Evolutionary conservation across 495 filamentous ascomycete genomes (phyloP).

Genomic region (Hyphodiscus hymeniophilus): DNA sequence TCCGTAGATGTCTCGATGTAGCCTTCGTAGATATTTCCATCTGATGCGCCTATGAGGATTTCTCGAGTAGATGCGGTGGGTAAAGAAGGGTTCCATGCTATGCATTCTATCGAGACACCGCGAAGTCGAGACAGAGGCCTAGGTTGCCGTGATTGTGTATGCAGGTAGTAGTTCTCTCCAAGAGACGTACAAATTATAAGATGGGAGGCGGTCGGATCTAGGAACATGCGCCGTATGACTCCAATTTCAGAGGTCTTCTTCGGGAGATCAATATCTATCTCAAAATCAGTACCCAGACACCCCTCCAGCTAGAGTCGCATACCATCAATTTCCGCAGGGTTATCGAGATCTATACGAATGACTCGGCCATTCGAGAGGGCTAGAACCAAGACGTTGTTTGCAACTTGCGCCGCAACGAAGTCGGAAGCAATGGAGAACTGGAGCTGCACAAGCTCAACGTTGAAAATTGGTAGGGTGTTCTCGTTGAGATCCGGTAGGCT

Average conservation of each 20-base stretch:
- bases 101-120: slow-evolving; percentile 75
- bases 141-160: slow-evolving; percentile 84
- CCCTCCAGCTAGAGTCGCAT: neutral
- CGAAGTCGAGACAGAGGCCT: slow-evolving; percentile 75
- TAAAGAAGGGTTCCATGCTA: slow-evolving; percentile 96
- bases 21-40: slow-evolving; percentile 93
- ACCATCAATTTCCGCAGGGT: slow-evolving; percentile 94
- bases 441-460: slow-evolving; percentile 82
- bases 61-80: slow-evolving; percentile 91
- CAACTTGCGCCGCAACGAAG: slow-evolving; percentile 93
- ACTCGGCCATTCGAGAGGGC: slow-evolving; percentile 84
- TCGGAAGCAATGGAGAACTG: slow-evolving; percentile 86
- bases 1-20: slow-evolving; percentile 90
- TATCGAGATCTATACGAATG: slow-evolving; percentile 87
- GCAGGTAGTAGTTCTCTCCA: slow-evolving; percentile 95
- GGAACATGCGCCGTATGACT: slow-evolving; percentile 88
- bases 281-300: slow-evolving; percentile 2
- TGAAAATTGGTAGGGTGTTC: slow-evolving; percentile 76
- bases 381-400: slow-evolving; percentile 91
- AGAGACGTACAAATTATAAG: slow-evolving; percentile 83
- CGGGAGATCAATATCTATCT: slow-evolving; percentile 86
- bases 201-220: slow-evolving; percentile 93
- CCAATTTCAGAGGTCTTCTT: slow-evolving; percentile 87
- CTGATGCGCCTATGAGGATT: slow-evolving; percentile 84
- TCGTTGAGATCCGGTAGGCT: slow-evolving; percentile 49